A percentile compares a stretch with the other conserved stretches of the same genome.
Evolutionary conservation across 2,329 filamentous ascomycete genomes (phyloP).

Genomic region (Neonectria sp.): DNA sequence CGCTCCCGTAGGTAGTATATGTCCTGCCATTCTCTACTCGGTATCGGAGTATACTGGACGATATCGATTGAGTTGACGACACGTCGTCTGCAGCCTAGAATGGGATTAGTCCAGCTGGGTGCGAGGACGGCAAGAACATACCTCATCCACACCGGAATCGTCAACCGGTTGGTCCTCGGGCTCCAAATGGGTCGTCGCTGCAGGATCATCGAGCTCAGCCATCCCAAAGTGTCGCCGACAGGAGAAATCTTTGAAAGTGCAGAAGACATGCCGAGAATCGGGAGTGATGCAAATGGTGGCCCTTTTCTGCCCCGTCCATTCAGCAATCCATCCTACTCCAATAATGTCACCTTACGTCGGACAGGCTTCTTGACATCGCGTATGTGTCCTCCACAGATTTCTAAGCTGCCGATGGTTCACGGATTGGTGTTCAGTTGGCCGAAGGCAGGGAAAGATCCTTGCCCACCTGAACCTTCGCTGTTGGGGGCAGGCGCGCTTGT

Average conservation of each 20-base stretch:
- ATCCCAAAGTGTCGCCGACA: background rate
- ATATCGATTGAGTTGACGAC: slow-evolving; percentile 2
- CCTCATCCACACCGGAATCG: slow-evolving; percentile 4
- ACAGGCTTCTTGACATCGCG: no score
- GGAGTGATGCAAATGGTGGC: no score
- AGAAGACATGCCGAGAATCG: background rate
- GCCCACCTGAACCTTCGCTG: no score
- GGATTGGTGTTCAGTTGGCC: no score
- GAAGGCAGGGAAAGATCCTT: no score
- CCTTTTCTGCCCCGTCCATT: no score
- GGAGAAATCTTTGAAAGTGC: background rate
- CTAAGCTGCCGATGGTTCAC: no score
- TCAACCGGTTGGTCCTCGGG: slow-evolving; percentile 4
- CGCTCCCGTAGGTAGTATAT: background rate
- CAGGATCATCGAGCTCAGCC: slow-evolving; percentile 4
- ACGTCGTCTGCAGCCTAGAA: slow-evolving; percentile 4
- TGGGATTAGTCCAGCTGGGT: background rate
- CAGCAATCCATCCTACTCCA: no score
- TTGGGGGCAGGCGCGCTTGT: no score
- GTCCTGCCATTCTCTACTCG: slow-evolving; percentile 4
- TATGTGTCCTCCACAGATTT: no score
- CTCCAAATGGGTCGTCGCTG: slow-evolving; percentile 6
- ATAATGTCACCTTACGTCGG: no score
- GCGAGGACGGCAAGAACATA: background rate
- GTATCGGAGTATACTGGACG: slow-evolving; percentile 7